A percentile compares a stretch with the other conserved stretches of the same genome.
Evolutionary conservation across 2,329 filamentous ascomycete genomes (phyloP).

Genomic region (Cladosporium sp.): DNA sequence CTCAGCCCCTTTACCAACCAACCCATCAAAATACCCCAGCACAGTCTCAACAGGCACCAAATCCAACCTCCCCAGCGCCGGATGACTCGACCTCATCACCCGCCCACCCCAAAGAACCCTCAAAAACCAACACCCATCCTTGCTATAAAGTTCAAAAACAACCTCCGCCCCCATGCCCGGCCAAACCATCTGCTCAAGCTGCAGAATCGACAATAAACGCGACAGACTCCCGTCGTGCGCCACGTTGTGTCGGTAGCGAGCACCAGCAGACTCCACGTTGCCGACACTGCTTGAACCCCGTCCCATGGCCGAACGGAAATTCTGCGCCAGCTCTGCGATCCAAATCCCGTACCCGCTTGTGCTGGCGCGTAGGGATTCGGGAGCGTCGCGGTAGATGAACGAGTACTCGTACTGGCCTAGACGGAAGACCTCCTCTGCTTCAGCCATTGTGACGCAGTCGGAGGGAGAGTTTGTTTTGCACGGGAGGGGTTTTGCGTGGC

Average conservation of each 20-base stretch:
- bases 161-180: constrained; percentile 78
- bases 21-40: constrained; percentile 64
- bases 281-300: constrained; percentile 32
- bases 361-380: constrained; percentile 58
- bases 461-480: constrained; percentile 53
- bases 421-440: constrained; percentile 67
- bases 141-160: constrained; percentile 67
- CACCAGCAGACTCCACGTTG: constrained; percentile 15
- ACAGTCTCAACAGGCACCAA: constrained; percentile 65
- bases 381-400: constrained; percentile 67
- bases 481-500: constrained; percentile 67
- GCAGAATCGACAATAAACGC: constrained; percentile 62
- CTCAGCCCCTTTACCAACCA: constrained; percentile 53
- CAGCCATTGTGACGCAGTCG: constrained; percentile 57
- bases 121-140: constrained; percentile 46
- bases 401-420: constrained; percentile 78
- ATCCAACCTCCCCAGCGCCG: constrained; percentile 61
- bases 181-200: constrained; percentile 74
- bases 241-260: constrained; percentile 68
- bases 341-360: constrained; percentile 64
- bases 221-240: constrained; percentile 74
- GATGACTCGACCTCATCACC: constrained; percentile 62
- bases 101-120: constrained; percentile 68
- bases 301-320: constrained; percentile 51
- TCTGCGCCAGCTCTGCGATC: constrained; percentile 64